These are phyloP conservation scores for Russula brevipes DNA, from an alignment of 768 basidiomycete species.

Conservation along the genomic window DNA sequence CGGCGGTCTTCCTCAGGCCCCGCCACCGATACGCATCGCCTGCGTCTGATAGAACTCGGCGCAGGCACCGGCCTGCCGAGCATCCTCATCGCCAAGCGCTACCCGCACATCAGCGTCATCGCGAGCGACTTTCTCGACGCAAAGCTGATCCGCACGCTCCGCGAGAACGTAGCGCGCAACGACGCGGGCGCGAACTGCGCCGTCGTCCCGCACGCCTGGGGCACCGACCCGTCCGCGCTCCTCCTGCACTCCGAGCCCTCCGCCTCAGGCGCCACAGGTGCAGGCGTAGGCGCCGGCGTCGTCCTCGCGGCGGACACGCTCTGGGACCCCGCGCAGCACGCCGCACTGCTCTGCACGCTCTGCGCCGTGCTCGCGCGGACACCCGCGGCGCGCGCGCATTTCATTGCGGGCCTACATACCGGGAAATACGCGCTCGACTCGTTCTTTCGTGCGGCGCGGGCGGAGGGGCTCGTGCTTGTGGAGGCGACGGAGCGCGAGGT, in stretches of 20 bases:
- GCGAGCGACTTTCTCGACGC: slow-evolving; percentile 72
- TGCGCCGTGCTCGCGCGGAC: slow-evolving; percentile 42
- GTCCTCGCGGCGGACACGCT: slow-evolving; percentile 72
- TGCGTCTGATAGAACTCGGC: slow-evolving; percentile 61
- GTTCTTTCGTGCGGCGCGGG: slow-evolving; percentile 43
- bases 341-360: slow-evolving; percentile 49
- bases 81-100: slow-evolving; percentile 54
- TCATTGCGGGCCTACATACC: slow-evolving; percentile 74
- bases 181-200: slow-evolving; percentile 43
- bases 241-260: slow-evolving; percentile 12
- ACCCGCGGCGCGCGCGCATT: slow-evolving; percentile 46
- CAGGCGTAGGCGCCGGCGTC: slow-evolving; percentile 38
- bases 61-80: slow-evolving; percentile 72
- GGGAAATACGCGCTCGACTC: slow-evolving; percentile 66
- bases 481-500: slow-evolving; percentile 47
- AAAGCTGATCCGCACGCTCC: slow-evolving; percentile 50
- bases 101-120: slow-evolving; percentile 40
- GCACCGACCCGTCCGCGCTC: slow-evolving; percentile 40
- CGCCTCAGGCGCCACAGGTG: no score
- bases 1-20: background rate
- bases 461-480: slow-evolving; percentile 44
- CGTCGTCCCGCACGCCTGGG: slow-evolving; percentile 62
- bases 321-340: slow-evolving; percentile 65
- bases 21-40: no score
- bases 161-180: slow-evolving; percentile 54